Evolutionary conservation across 75 land plant species (phyloP), one percentile per base, ranked within the genome.

Genomic region (Pinus taeda): DNA sequence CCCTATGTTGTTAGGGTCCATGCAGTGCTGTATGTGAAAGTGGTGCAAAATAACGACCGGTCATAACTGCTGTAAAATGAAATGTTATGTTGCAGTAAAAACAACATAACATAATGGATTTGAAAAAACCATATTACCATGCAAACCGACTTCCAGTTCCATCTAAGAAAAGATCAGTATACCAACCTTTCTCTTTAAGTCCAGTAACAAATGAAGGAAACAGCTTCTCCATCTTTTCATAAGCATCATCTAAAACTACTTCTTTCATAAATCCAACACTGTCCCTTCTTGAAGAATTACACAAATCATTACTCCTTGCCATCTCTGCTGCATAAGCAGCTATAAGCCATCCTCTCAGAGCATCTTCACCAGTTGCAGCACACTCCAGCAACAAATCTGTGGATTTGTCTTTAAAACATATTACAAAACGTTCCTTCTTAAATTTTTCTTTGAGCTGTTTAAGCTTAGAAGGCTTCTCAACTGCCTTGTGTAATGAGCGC

Each of bases 311-410:
- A 70, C 79, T 33, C 57, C 80, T 83, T 56, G 87, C 83, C 60
- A 82, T 69, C 59, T 74, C 73, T 69, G 92, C 81, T 75, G 88
- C 88, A 81, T 85, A 91, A 8, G 95, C 95, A 80, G 96, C 96
- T 61, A 97, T 80, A 20, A 97, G 83, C 98, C 99, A 97, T 5
- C 98, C 98, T 70, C 90, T 84, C 59, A 97, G 74, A 57, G 90
- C 99, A 80, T 97, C 99, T 83, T 95, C 99, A 15, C 98, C 99
- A 29, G 89, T 87, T 37, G 99, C 99, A 83, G 67, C 64, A 26
- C 85, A 85, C 81, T 91, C 93, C 81, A 97, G 74, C 17, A 95
- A 75, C 93, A 95, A 80, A 60, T 97, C 86, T 45, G 91, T 90
- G 79, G 77, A 80, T 33, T 81, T 82, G 24, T 75, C 80, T 30